Conservation (phyloP, 257 asterid species). For the Fraxinus quadrangulata region DNA sequence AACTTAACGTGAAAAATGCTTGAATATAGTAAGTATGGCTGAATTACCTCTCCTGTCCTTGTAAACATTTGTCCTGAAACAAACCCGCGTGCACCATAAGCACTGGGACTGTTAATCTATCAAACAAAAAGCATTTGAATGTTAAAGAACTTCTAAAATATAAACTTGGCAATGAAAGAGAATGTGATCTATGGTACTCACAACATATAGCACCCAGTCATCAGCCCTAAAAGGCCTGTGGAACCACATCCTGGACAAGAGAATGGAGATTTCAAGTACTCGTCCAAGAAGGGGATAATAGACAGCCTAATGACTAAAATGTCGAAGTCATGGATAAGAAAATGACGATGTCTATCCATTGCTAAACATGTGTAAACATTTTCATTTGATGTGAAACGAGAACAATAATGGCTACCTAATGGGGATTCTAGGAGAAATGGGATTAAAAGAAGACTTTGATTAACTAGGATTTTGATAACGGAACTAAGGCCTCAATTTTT, state of each 20-base stretch:
- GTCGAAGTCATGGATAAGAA: conserved; percentile 3
- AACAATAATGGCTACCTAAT: background rate
- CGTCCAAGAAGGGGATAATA: background rate
- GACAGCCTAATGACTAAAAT: conserved; percentile 13
- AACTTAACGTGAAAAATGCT: background rate
- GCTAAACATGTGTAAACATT: background rate
- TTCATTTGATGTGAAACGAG: background rate
- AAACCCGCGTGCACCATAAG: conserved; percentile 79
- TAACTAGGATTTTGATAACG: background rate
- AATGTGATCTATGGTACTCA: conserved; percentile 37
- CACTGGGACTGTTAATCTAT: conserved; percentile 76
- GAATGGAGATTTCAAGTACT: conserved; percentile 25
- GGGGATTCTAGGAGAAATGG: background rate
- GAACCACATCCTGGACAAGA: conserved; percentile 85
- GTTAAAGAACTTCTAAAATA: conserved; percentile 16
- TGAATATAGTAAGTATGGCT: background rate
- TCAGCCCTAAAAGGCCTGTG: conserved; percentile 88
- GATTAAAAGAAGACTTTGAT: background rate
- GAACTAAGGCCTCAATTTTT: background rate
- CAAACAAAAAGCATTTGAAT: conserved; percentile 8
- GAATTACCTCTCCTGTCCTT: conserved; percentile 75
- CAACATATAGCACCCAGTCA: conserved; percentile 95
- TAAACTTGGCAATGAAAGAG: conserved; percentile 10
- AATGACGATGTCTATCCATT: background rate
- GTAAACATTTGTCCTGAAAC: conserved; percentile 82